These are phyloP conservation scores for Hypomontagnella monticulosa DNA, from an alignment of 495 filamentous ascomycete species.

Conservation along the genomic window DNA sequence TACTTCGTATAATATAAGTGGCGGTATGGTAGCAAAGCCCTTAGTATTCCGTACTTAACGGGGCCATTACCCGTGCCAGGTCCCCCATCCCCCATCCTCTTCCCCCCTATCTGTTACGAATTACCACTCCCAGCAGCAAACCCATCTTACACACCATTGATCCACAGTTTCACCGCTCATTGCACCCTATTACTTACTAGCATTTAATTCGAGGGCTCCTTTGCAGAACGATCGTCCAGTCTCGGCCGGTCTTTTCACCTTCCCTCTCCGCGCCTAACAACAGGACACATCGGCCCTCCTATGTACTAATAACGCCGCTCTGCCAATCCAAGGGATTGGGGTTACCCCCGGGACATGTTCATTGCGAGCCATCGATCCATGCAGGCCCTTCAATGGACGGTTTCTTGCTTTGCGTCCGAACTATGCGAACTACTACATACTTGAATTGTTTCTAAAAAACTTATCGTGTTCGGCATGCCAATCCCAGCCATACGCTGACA, in stretches of 20 bases:
- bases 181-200: conserved; percentile 27
- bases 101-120: conserved; percentile 7
- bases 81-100: neutral
- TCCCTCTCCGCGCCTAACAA: conserved; percentile 28
- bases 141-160: conserved; percentile 29
- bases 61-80: conserved; percentile 8
- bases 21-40: too few relatives aligned
- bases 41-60: conserved; percentile 1
- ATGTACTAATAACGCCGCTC: conserved; percentile 8
- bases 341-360: conserved; percentile 28
- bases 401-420: conserved; percentile 37
- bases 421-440: conserved; percentile 36
- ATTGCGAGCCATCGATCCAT: conserved; percentile 45
- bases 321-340: conserved; percentile 36
- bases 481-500: conserved; percentile 2
- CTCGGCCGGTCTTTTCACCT: conserved; percentile 42
- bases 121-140: conserved; percentile 39
- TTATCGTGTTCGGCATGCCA: conserved; percentile 24
- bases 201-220: conserved; percentile 31
- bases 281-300: conserved; percentile 26
- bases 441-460: conserved; percentile 27
- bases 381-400: conserved; percentile 27
- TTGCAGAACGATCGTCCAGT: conserved; percentile 41
- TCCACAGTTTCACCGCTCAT: conserved; percentile 45
- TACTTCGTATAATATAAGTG: too few relatives aligned